A percentile compares a stretch with the other conserved stretches of the same genome.
phyloP scores from a whole-genome alignment of 768 basidiomycete species.

The Lepiota brunneoincarnata region DNA sequence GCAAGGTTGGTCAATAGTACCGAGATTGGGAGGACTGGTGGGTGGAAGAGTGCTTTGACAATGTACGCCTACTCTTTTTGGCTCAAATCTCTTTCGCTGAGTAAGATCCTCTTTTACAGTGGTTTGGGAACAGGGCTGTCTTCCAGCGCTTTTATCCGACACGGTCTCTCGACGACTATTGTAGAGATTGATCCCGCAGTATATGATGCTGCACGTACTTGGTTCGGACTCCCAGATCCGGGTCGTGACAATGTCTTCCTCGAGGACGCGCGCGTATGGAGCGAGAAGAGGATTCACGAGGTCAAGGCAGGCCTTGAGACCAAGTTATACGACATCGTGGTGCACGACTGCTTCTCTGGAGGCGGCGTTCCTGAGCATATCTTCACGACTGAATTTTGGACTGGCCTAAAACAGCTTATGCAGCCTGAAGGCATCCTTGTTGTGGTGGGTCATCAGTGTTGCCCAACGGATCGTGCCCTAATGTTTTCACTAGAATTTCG shows the following conservation, averaged over 20 bases:
- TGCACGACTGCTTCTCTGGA: constrained; percentile 95
- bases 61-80: constrained; percentile 49
- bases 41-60: constrained; percentile 55
- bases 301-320: constrained; percentile 24
- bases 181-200: constrained; percentile 95
- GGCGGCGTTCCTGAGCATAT: constrained; percentile 86
- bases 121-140: constrained; percentile 88
- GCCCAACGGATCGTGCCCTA: neutral
- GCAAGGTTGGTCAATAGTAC: constrained; percentile 64
- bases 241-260: constrained; percentile 61
- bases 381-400: constrained; percentile 85
- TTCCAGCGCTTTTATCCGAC: constrained; percentile 68
- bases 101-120: constrained; percentile 35
- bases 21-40: constrained; percentile 29
- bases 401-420: constrained; percentile 60
- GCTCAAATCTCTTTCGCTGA: constrained; percentile 8
- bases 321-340: constrained; percentile 61
- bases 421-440: constrained; percentile 72
- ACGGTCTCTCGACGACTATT: constrained; percentile 71
- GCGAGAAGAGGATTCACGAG: constrained; percentile 37
- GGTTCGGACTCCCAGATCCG: constrained; percentile 76
- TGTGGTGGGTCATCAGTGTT: constrained; percentile 52
- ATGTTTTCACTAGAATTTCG: constrained; percentile 66
- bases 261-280: constrained; percentile 75
- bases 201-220: constrained; percentile 74